Percentiles rank a stretch among this genome's conserved stretches.
phyloP scores from a whole-genome alignment of 2,329 filamentous ascomycete genomes.

The Sphaerulina vaccinii region DNA sequence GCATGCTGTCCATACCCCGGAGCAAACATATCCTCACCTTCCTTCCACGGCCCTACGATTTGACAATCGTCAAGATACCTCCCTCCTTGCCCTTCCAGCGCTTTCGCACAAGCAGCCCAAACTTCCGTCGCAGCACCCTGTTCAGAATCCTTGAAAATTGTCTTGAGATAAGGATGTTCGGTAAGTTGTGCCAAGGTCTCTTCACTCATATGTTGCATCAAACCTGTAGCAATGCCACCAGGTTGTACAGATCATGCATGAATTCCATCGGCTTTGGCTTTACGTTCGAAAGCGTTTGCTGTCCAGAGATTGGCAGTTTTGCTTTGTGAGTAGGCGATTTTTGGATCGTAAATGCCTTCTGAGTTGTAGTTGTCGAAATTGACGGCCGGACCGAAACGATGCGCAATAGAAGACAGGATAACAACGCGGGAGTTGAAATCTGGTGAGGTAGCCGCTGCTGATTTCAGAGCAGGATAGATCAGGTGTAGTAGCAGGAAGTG shows the following conservation, averaged over 20 bases:
- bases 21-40: conserved; percentile 11
- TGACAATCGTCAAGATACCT: conserved; percentile 21
- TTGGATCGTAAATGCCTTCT: conserved; percentile 37
- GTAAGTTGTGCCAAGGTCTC: too few species aligned
- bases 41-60: conserved; percentile 33
- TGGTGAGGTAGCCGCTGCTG: conserved; percentile 40
- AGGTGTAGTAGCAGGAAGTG: conserved; percentile 57
- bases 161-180: background rate
- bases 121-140: conserved; percentile 52
- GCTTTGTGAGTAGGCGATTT: conserved; percentile 47
- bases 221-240: conserved; percentile 41
- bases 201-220: conserved; percentile 13
- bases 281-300: conserved; percentile 53
- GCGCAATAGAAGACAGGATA: conserved; percentile 45
- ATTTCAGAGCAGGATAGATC: conserved; percentile 45
- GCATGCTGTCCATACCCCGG: background rate
- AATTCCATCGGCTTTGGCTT: conserved; percentile 45
- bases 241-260: conserved; percentile 50
- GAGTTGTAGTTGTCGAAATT: conserved; percentile 45
- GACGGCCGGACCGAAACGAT: conserved; percentile 39
- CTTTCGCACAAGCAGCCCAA: conserved; percentile 44
- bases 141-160: conserved; percentile 35
- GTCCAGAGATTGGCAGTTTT: conserved; percentile 55
- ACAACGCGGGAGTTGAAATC: conserved; percentile 55
- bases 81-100: conserved; percentile 40